phyloP scores from a whole-genome alignment of 2,329 filamentous ascomycete species.

The Xylariaceae sp. region DNA sequence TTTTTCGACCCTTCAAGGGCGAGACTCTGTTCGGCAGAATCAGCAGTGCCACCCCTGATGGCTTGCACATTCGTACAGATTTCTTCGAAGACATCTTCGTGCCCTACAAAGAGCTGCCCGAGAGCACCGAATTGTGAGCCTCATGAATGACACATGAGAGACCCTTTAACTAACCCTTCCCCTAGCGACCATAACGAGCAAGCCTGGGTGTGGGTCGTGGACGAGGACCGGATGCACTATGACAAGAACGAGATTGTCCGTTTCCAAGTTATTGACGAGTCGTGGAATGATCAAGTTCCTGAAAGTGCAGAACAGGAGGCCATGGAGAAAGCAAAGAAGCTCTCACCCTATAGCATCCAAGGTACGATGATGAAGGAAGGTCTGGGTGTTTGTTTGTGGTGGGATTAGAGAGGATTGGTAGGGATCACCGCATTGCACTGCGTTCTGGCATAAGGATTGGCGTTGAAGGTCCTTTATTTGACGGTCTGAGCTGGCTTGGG shows the following conservation, averaged over 20 bases:
- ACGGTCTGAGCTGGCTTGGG: neutral
- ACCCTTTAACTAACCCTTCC: neutral
- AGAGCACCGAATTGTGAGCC: slow-evolving; percentile 70
- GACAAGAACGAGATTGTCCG: slow-evolving; percentile 87
- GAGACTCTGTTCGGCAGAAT: slow-evolving; percentile 88
- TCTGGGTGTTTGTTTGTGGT: slow-evolving; percentile 61
- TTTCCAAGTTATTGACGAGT: slow-evolving; percentile 79
- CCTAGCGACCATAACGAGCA: slow-evolving; percentile 67
- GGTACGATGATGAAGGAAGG: slow-evolving; percentile 61
- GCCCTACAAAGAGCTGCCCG: slow-evolving; percentile 67
- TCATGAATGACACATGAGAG: neutral
- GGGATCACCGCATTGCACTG: slow-evolving; percentile 1
- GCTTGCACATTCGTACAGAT: slow-evolving; percentile 76
- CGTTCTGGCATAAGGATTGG: neutral
- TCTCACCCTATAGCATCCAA: slow-evolving; percentile 66
- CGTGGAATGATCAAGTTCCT: slow-evolving; percentile 86
- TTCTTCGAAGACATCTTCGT: slow-evolving; percentile 95
- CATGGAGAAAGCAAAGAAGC: slow-evolving; percentile 49
- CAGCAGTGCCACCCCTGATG: slow-evolving; percentile 64
- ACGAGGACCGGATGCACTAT: slow-evolving; percentile 73
- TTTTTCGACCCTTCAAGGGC: slow-evolving; percentile 93
- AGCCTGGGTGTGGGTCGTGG: slow-evolving; percentile 80
- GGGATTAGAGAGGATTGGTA: slow-evolving; percentile 36
- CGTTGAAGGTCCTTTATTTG: neutral
- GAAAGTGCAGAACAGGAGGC: slow-evolving; percentile 59